phyloP scores from a whole-genome alignment of 306 rosid species.

The Prinsepia uniflora region DNA sequence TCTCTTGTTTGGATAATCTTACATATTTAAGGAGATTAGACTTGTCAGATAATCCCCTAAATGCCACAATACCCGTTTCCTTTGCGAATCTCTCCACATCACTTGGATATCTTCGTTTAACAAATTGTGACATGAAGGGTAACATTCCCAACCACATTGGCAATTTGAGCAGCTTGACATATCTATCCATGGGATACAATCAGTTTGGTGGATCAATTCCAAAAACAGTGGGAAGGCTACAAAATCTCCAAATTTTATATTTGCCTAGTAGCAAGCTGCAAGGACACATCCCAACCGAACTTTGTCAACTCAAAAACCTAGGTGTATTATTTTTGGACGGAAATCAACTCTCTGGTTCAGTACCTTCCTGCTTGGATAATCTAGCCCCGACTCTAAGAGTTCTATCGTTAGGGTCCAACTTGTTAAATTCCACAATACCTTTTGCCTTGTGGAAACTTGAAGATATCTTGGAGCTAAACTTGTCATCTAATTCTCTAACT shows the following conservation, averaged over 20 bases:
- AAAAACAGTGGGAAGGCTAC: too few species aligned
- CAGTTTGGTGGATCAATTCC: too few species aligned
- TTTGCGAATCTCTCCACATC: constrained; percentile 2
- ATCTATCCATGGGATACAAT: too few species aligned
- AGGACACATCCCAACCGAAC: too few species aligned
- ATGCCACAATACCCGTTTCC: neutral
- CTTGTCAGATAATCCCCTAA: neutral
- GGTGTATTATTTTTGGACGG: rapidly evolving
- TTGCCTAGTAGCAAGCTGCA: too few species aligned
- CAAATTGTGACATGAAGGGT: neutral
- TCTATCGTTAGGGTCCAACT: neutral
- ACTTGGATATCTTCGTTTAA: neutral
- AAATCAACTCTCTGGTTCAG: neutral
- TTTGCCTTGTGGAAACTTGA: neutral
- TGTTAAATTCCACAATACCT: neutral
- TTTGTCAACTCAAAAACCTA: neutral
- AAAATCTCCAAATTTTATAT: too few species aligned
- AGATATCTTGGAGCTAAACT: neutral
- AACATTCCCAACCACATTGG: neutral
- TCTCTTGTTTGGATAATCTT: neutral
- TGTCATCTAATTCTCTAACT: neutral
- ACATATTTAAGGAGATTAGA: neutral
- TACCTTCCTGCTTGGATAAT: neutral
- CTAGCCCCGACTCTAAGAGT: neutral
- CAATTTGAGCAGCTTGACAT: neutral